Conservation (phyloP, 2,329 filamentous ascomycete species). For the Diaporthe helianthi region DNA sequence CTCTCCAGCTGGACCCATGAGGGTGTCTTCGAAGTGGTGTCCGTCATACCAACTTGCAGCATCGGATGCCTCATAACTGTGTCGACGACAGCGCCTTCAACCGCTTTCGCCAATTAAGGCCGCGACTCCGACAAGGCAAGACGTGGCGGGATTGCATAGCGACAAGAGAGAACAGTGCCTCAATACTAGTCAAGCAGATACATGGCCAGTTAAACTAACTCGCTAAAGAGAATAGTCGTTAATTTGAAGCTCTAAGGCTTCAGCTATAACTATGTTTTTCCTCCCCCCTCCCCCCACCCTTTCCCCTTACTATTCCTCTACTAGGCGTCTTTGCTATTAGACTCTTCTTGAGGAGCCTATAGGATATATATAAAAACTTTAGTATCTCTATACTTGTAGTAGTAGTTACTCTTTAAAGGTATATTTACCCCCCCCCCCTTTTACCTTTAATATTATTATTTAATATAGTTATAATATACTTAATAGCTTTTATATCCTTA, state of each 20-base stretch:
- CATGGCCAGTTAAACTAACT: conserved; percentile 34
- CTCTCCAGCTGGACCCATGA: conserved; percentile 36
- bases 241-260: conserved; percentile 11
- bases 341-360: no score
- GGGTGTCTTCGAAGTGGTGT: conserved; percentile 34
- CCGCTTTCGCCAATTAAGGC: conserved; percentile 28
- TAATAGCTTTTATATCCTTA: no score
- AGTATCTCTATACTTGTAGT: no score
- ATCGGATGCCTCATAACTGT: conserved; percentile 37
- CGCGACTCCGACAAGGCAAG: conserved; percentile 32
- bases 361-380: no score
- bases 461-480: no score
- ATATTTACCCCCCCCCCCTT: no score
- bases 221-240: conserved; percentile 1
- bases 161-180: conserved; percentile 35
- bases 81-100: conserved; percentile 33
- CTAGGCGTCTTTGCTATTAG: no score
- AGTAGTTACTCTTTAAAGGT: no score
- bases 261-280: no score
- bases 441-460: no score
- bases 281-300: no score
- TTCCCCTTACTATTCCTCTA: no score
- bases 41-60: conserved; percentile 34
- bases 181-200: conserved; percentile 37
- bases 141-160: conserved; percentile 34